These are phyloP conservation scores for Spongiforma sp. DNA, from an alignment of 1,284 basidiomycete species.

Conservation along the genomic window DNA sequence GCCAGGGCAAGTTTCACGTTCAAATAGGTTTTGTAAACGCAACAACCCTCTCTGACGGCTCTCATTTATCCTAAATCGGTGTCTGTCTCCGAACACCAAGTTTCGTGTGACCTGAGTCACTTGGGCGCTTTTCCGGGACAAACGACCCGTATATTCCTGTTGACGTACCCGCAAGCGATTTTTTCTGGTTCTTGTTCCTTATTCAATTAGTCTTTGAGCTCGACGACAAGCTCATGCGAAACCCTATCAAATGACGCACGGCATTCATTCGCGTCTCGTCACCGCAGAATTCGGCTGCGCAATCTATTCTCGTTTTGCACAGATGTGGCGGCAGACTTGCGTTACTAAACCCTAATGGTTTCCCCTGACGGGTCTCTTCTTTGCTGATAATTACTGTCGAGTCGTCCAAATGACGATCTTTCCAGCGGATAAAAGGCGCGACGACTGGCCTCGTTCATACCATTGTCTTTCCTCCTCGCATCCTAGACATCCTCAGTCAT, in stretches of 20 bases:
- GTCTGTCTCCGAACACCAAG: constrained; percentile 20
- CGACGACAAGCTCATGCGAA: constrained; percentile 39
- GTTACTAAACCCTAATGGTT: constrained; percentile 27
- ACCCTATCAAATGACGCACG: constrained; percentile 44
- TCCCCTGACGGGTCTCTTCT: constrained; percentile 26
- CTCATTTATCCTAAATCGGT: constrained; percentile 39
- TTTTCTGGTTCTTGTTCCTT: constrained; percentile 31
- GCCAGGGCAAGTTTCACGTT: constrained; percentile 33
- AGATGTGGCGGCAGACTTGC: constrained; percentile 25
- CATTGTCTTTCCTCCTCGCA: constrained; percentile 11
- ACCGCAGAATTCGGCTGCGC: constrained; percentile 22
- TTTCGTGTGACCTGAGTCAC: constrained; percentile 31
- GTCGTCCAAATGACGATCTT: constrained; percentile 18
- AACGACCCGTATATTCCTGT: constrained; percentile 19
- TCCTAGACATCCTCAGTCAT: constrained; percentile 1
- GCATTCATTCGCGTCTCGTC: constrained; percentile 35
- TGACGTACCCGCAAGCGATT: constrained; percentile 11
- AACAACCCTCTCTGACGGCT: constrained; percentile 33
- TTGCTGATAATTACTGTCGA: no score
- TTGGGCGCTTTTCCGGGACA: constrained; percentile 24
- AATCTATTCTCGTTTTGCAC: constrained; percentile 36
- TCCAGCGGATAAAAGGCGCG: constrained; percentile 33
- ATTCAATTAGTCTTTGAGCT: constrained; percentile 44
- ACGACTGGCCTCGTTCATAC: constrained; percentile 12
- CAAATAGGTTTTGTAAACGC: constrained; percentile 31